Evolutionary conservation across 208 protist species (phyloP), one percentile per base, ranked within the genome.

Genomic region (Wallacemonas rigidus): DNA sequence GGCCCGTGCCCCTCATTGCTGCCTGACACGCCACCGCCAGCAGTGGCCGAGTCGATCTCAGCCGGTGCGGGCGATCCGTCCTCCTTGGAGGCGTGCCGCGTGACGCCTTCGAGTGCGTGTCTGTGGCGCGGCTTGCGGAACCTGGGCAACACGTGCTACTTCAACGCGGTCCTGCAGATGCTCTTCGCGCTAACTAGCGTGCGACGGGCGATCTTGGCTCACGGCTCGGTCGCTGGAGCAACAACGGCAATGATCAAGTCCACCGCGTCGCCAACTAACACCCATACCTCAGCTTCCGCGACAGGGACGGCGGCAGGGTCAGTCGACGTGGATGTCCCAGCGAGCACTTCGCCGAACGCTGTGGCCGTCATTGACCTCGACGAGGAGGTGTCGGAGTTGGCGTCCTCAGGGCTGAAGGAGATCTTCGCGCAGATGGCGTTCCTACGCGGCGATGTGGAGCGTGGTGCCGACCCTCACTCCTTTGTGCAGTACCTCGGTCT

Each of bases 101-200:
- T 56, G 4, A 41, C 38, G 36, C 47, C 65, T 11, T 8, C 60
- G 7, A 57, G 26, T 48, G 47, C 74, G 2, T 87, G 85, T 55
- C 63, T 88, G 56, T 91, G 83, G 80, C 80, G 91, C 38, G 93
- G 93, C 15, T 72, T 97, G 58, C 56, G 61, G 9, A 97, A 97
- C 72, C 73, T 96, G 12, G 85, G 83, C 53, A 97, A 95, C 77
- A 98, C 90, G 38, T 98, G 94, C 77, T 98, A 97, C 82, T 82
- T 96, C 76, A 96, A 91, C 79, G 70, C 82, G 7, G 77, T 95
- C 8, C 36, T 98, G 64, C 91, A 97, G 81, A 44, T 95, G 38
- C 80, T 98, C 35, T 97, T 92, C 69, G 74, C 75, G 53, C 83
- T 91, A 50, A 63, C 82, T 7, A 47, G 43, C 9, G 76, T 97